These are phyloP conservation scores for Ambrosia hybrid DNA, from an alignment of 140 eudicot genomes.

Conservation along the genomic window DNA sequence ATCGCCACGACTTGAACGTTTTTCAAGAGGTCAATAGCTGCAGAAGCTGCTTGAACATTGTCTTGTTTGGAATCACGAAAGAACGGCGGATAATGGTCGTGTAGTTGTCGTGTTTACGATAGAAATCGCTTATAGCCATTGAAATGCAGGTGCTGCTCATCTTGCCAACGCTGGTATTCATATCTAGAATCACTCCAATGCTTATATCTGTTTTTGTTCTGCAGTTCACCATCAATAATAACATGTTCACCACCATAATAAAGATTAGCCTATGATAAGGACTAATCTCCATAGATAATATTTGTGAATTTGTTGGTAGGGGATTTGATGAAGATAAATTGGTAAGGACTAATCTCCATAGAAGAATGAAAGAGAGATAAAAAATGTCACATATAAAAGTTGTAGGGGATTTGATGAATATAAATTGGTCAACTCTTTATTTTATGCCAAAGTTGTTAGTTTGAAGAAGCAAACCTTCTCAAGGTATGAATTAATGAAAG, in stretches of 20 bases:
- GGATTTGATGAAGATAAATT: too few species aligned
- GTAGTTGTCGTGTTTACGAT: slow-evolving; percentile 10
- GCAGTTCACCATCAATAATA: neutral
- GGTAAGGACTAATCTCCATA: neutral
- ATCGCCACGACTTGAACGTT: slow-evolving; percentile 41
- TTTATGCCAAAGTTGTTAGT: neutral
- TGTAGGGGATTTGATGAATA: neutral
- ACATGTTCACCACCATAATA: neutral
- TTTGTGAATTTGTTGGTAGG: neutral
- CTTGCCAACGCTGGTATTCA: slow-evolving; percentile 25
- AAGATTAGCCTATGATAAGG: neutral
- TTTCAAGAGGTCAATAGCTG: slow-evolving; percentile 42
- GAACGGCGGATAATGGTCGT: slow-evolving; percentile 30
- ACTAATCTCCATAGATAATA: neutral
- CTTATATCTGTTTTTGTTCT: slow-evolving; percentile 22
- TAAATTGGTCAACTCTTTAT: slow-evolving; percentile 8
- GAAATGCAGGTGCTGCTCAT: slow-evolving; percentile 38
- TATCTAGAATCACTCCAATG: slow-evolving; percentile 41
- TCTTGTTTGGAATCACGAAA: slow-evolving; percentile 40
- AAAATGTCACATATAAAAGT: neutral
- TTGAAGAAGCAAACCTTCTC: neutral
- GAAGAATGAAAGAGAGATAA: neutral
- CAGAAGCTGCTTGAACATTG: slow-evolving; percentile 46
- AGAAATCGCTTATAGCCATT: slow-evolving; percentile 48
- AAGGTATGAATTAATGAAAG: too few species aligned